These are phyloP conservation scores for Boletus huronensis DNA, from an alignment of 768 basidiomycete species.

Conservation along the genomic window DNA sequence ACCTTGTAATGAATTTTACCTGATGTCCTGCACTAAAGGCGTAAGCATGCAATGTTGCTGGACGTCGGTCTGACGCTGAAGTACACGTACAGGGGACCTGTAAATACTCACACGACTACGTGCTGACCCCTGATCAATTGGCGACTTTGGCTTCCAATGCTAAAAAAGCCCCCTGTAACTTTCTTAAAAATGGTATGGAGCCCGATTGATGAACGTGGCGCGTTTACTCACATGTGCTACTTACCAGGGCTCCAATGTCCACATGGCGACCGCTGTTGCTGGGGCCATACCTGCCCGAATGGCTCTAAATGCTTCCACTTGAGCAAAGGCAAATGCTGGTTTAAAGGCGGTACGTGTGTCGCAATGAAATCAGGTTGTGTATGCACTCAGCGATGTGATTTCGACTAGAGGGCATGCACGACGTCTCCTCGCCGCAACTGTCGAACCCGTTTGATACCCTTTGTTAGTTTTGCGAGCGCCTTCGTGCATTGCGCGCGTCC, in stretches of 20 bases:
- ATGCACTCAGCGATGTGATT: constrained; percentile 1
- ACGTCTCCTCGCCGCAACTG: constrained; percentile 16
- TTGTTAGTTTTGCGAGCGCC: neutral
- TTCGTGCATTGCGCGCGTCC: constrained; percentile 1
- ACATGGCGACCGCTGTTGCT: constrained; percentile 73
- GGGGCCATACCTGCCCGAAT: constrained; percentile 81
- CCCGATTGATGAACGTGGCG: neutral
- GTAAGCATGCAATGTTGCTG: constrained; percentile 33
- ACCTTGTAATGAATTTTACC: constrained; percentile 81
- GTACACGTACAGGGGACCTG: constrained; percentile 48
- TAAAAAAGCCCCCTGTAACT: constrained; percentile 84
- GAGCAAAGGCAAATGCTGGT: constrained; percentile 83
- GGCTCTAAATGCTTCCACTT: constrained; percentile 67
- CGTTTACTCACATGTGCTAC: constrained; percentile 2
- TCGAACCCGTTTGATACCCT: constrained; percentile 21
- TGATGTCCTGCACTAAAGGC: constrained; percentile 81
- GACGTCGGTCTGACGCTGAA: constrained; percentile 15
- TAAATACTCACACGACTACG: constrained; percentile 83
- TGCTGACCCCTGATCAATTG: constrained; percentile 67
- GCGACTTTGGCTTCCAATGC: constrained; percentile 69
- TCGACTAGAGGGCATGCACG: constrained; percentile 41
- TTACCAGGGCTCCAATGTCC: constrained; percentile 68
- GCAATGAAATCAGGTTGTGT: neutral
- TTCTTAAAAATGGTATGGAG: constrained; percentile 66
- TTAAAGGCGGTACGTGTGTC: constrained; percentile 59